phyloP scores from a whole-genome alignment of 2,329 filamentous ascomycete genomes.

The Epichloe coenophiala region DNA sequence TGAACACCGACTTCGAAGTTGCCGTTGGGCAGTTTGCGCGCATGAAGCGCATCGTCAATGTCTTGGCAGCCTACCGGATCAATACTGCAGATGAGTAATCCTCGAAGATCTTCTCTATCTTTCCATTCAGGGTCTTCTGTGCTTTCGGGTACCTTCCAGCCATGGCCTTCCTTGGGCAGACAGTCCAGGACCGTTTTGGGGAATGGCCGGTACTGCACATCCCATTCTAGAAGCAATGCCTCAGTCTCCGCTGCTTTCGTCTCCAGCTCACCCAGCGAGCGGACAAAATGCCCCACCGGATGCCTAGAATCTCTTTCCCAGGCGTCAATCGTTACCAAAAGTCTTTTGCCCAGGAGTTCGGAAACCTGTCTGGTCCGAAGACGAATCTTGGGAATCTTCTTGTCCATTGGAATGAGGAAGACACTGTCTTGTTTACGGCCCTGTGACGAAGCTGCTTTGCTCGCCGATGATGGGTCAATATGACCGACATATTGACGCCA shows the following conservation, averaged over 20 bases:
- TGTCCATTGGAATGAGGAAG: conserved; percentile 96
- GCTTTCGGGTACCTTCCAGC: conserved; percentile 80
- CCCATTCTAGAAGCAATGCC: conserved; percentile 83
- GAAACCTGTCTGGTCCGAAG: conserved; percentile 82
- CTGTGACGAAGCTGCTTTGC: conserved; percentile 56
- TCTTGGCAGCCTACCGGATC: conserved; percentile 93
- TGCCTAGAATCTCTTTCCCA: conserved; percentile 93
- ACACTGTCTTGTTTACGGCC: conserved; percentile 82
- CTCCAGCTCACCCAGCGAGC: conserved; percentile 84
- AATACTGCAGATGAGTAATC: conserved; percentile 88
- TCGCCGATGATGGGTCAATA: conserved; percentile 76
- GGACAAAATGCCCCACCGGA: conserved; percentile 84
- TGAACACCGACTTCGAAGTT: conserved; percentile 95
- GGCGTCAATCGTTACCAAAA: conserved; percentile 84
- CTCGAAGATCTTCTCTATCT: conserved; percentile 69
- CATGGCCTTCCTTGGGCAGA: conserved; percentile 77
- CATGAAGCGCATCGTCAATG: conserved; percentile 94
- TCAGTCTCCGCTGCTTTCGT: conserved; percentile 97
- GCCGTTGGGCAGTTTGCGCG: conserved; percentile 70
- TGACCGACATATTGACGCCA: conserved; percentile 98
- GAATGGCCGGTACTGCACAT: conserved; percentile 95
- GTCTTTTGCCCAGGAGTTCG: conserved; percentile 79
- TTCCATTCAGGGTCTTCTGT: conserved; percentile 76
- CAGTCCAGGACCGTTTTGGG: conserved; percentile 93
- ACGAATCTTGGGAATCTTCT: conserved; percentile 90